Percentiles rank a stretch among this genome's conserved stretches.
phyloP scores from a whole-genome alignment of 2,329 filamentous ascomycete genomes.

The Aureobasidium pullulans region DNA sequence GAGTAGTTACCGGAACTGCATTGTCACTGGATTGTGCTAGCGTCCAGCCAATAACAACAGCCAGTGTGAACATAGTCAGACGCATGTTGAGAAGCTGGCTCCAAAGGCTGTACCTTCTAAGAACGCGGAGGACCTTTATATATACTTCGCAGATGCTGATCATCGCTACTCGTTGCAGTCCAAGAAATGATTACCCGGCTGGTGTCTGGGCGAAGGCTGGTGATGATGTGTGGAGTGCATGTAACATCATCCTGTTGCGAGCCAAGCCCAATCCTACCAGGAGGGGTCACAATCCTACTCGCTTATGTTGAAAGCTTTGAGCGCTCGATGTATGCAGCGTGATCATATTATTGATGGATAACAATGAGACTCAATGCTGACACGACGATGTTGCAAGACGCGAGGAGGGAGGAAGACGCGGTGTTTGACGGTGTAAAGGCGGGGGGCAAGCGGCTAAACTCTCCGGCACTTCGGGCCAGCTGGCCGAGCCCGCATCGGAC shows the following conservation, averaged over 20 bases:
- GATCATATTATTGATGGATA: background rate
- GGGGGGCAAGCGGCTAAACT: background rate
- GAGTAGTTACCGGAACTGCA: background rate
- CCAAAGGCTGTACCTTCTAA: background rate
- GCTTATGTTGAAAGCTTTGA: background rate
- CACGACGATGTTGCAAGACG: background rate
- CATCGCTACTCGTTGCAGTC: background rate
- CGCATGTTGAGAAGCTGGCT: background rate
- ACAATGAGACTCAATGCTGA: background rate
- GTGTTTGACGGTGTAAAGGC: too few relatives aligned
- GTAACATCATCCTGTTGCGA: background rate
- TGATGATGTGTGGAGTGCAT: background rate
- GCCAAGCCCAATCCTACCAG: background rate
- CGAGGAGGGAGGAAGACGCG: too few relatives aligned
- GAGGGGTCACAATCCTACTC: background rate
- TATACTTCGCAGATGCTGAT: background rate
- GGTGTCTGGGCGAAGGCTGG: conserved; percentile 6
- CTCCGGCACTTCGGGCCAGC: background rate
- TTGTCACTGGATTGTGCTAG: background rate
- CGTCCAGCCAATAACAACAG: background rate
- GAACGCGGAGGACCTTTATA: too few relatives aligned
- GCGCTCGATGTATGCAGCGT: too few relatives aligned
- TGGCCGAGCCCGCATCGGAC: background rate
- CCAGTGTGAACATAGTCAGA: background rate
- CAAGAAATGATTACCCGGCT: conserved; percentile 2